Evolutionary conservation across 139 green algal species (phyloP).

Genomic region (Auxenochlorella pyrenoidosa): DNA sequence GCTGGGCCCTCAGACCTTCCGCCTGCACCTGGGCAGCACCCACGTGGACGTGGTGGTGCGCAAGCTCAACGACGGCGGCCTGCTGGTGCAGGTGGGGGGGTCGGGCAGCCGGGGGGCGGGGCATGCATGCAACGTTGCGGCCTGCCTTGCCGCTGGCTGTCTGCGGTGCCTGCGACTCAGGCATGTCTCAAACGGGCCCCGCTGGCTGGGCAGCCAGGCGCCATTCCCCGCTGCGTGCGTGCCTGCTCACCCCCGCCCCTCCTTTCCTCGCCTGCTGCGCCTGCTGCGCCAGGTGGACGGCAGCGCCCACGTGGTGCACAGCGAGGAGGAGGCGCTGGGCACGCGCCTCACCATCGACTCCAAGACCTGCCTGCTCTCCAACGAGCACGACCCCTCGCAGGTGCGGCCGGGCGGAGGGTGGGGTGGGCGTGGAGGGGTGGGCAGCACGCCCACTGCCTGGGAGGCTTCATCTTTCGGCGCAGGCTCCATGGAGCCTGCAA

Average conservation of each 20-base stretch:
- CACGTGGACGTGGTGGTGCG: slow-evolving; percentile 85
- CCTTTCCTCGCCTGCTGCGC: neutral
- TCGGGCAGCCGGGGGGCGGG: neutral
- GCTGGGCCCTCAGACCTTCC: slow-evolving; percentile 48
- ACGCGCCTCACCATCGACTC: slow-evolving; percentile 93
- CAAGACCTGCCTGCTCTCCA: slow-evolving; percentile 90
- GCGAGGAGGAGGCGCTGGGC: slow-evolving; percentile 90
- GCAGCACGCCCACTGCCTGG: too few species aligned
- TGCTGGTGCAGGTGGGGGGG: slow-evolving; percentile 82
- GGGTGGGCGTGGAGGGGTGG: too few species aligned
- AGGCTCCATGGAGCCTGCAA: too few species aligned
- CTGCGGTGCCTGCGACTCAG: neutral
- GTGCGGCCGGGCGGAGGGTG: too few species aligned
- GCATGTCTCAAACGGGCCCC: neutral
- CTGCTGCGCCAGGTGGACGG: slow-evolving; percentile 89
- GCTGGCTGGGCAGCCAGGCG: too few species aligned
- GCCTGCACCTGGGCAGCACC: slow-evolving; percentile 65
- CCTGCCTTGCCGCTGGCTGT: too few species aligned
- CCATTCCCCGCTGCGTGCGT: too few species aligned
- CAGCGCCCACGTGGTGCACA: slow-evolving; percentile 90
- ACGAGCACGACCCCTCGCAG: slow-evolving; percentile 79
- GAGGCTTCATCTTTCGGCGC: too few species aligned
- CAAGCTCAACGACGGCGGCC: slow-evolving; percentile 91
- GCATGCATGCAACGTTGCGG: neutral
- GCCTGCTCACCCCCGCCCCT: neutral